Percentiles rank a stretch among this genome's conserved stretches.
Evolutionary conservation across 768 basidiomycete genomes (phyloP).

Genomic region (Porphyrellus cyaneotinctus): DNA sequence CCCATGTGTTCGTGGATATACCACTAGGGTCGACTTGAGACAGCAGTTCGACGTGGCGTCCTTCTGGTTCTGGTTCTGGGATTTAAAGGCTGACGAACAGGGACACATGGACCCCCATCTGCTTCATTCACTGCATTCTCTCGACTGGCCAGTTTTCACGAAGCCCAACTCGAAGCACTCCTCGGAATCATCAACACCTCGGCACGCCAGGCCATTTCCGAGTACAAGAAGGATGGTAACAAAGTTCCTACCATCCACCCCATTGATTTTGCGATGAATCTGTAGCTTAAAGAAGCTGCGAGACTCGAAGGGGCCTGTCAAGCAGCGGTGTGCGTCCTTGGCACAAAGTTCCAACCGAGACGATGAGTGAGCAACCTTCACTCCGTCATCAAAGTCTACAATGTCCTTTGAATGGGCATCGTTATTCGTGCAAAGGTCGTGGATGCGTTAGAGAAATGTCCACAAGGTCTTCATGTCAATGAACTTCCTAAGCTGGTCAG

Average conservation of each 20-base stretch:
- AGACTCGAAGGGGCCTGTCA: conserved; percentile 26
- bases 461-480: conserved; percentile 26
- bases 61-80: not conserved
- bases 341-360: conserved; percentile 2
- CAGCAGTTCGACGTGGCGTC: no score
- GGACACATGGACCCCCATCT: not conserved
- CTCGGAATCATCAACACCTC: conserved; percentile 31
- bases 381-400: conserved; percentile 8
- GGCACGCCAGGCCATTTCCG: conserved; percentile 23
- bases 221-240: conserved; percentile 22
- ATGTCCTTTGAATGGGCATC: conserved; percentile 26
- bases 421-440: conserved; percentile 25
- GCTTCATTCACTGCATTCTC: not conserved
- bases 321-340: conserved; percentile 24
- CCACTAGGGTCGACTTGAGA: not conserved
- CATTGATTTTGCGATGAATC: conserved; percentile 18
- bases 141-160: conserved; percentile 14
- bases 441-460: conserved; percentile 23
- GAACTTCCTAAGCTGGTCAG: conserved; percentile 24
- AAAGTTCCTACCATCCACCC: conserved; percentile 27
- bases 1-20: not conserved
- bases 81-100: conserved; percentile 4
- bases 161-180: conserved; percentile 29
- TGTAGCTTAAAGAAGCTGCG: conserved; percentile 24
- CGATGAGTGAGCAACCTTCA: not conserved